Evolutionary conservation across 2,329 filamentous ascomycete species (phyloP), one percentile per base, ranked within the genome.

Genomic region (Endothia cerciana): DNA sequence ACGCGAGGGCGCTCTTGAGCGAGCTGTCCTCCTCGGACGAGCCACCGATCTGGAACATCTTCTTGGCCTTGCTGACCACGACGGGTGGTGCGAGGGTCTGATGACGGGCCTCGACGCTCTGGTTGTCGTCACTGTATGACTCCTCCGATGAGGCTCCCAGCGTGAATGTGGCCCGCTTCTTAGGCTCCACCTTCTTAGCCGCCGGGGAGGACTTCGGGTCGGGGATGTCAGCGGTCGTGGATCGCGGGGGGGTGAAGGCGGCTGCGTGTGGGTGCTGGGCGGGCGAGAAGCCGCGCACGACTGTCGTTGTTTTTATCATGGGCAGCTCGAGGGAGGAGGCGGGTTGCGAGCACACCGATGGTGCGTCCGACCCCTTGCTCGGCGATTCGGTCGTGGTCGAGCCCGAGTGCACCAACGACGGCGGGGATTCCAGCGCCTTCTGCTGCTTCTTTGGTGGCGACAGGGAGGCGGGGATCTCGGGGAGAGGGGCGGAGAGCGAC

Each of bases 211-310:
- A 83, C 55, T 78, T 84, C 22, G 85, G 82, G 71, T 90, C 89
- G 43, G 90, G 85, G 51, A 91, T 89, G 36, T 84, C 81, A 38
- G 86, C 85, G 13, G 83, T 11, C 11, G 55, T 15, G 45, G 84
- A 81, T 11, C 80, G 74, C 2, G 79, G 74, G 78, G 87, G 73
- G 81, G 80, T 74, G 60, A 81, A 76, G 62, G 80, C 76, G 64
- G 79, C 74, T 69, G 81, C 73, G 59, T 80, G 64, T 65, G 81
- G 89, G 51, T 90, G 83, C 67, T 90, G 87, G 33, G 91, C 89
- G 1, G 91, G 92, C 5, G 91, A 92, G 78, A 97, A 97, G 65
- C 94, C 94, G 69, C 92, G 91, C 62, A 97, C 89, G 65, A 97
- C 86, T 69, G 89, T 94, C 67, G 79, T 82, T 49, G 74, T 76